These are phyloP conservation scores for Phytophthora cactorum DNA, from an alignment of 352 stramenopile genomes.

Conservation along the genomic window DNA sequence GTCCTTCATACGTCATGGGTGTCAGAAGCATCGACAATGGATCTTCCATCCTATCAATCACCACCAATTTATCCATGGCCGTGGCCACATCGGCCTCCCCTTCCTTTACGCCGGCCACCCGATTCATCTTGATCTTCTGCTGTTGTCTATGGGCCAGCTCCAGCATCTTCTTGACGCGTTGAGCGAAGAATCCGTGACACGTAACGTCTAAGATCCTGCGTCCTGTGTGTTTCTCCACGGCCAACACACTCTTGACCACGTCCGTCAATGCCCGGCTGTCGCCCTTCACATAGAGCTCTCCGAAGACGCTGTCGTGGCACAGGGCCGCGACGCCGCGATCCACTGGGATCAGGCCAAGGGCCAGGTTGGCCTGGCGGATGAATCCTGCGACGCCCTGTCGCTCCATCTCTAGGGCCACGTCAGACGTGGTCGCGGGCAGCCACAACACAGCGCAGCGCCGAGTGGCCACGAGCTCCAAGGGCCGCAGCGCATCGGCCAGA, in stretches of 20 bases:
- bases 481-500: conserved; percentile 49
- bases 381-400: conserved; percentile 66
- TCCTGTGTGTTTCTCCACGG: conserved; percentile 55
- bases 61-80: conserved; percentile 60
- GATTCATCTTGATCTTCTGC: conserved; percentile 39
- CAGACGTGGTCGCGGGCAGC: conserved; percentile 61
- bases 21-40: conserved; percentile 83
- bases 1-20: conserved; percentile 85
- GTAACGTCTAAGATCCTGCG: conserved; percentile 44
- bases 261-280: conserved; percentile 64
- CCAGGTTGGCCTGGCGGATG: conserved; percentile 58
- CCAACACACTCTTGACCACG: conserved; percentile 70
- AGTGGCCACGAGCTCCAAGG: conserved; percentile 30
- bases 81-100: conserved; percentile 7
- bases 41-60: conserved; percentile 83
- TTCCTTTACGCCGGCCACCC: conserved; percentile 3
- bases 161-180: conserved; percentile 68
- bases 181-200: conserved; percentile 60
- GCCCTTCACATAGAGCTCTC: conserved; percentile 72
- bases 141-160: conserved; percentile 55
- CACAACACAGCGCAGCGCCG: conserved; percentile 60
- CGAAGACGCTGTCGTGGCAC: conserved; percentile 72
- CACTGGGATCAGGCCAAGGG: conserved; percentile 64
- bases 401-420: conserved; percentile 79
- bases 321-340: conserved; percentile 62